Base-by-base conservation (phyloP, 208 protist species). In the Leptomonas pyrrhocoris region DNA sequence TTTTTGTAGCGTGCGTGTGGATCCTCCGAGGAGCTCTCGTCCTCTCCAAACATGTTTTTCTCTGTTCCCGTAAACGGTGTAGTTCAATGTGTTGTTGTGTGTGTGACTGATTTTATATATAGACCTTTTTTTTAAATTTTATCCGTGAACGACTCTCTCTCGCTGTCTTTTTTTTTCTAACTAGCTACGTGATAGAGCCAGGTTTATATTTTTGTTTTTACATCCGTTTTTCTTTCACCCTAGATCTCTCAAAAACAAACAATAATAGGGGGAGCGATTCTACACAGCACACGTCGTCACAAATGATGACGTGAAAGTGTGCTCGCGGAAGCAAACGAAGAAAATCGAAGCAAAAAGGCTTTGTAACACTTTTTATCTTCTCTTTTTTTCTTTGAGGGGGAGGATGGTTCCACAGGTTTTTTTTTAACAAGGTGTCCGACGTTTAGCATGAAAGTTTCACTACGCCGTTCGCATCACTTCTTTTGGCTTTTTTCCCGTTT, bases 211-310 rank as follows among this genome's bases (percentile, higher is more conserved):
- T 4, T n/a, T 19, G 59, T n/a, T 30, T 58, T 45, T 15, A 27
- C 12, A 3, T 43, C 51, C 9, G 46, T 51, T 25, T n/a, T 60
- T 45, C 50, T 69, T 75, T 54, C 62, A 60, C n/a, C n/a, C n/a
- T n/a, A n/a, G n/a, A n/a, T n/a, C n/a, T n/a, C n/a, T n/a, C n/a
- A n/a, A n/a, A n/a, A n/a, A n/a, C n/a, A n/a, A n/a, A n/a, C n/a
- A n/a, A n/a, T n/a, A n/a, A n/a, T n/a, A n/a, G n/a, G n/a, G n/a
- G n/a, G n/a, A n/a, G n/a, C n/a, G n/a, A n/a, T n/a, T n/a, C n/a
- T n/a, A n/a, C n/a, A 38, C 38, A 42, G 9, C 9, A 15, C 13
- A 13, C 13, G 38, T 56, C 28, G 38, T 21, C 51, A 34, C 23
- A 34, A 38, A 18, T 23, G 28, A 38, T 21, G 38, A n/a, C 25